Base-by-base conservation (phyloP, 441 rosid genomes). In the Mallotus japonicus region DNA sequence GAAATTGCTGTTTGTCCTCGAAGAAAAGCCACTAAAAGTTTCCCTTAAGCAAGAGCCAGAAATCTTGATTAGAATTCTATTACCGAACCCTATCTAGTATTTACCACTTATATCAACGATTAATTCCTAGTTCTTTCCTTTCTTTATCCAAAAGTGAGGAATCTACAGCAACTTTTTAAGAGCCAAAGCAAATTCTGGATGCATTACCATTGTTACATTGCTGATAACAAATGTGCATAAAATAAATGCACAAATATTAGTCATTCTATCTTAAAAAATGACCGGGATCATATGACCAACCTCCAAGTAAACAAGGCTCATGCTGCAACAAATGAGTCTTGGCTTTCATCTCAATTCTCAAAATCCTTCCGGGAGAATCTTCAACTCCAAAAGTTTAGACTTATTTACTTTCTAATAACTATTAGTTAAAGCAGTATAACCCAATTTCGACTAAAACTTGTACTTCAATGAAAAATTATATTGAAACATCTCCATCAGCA, bases 1-100 rank as follows among this genome's bases (percentile, higher is more conserved):
- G 74, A 34, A 62, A 71, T 51, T n/a, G 64, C 46, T 51, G 24
- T 24, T 61, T 71, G 15, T 62, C 32, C 40, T n/a, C n/a, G 13
- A 10, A 6, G 13, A 51, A 69, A 57, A 34, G 13, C 51, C 32
- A 63, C 8, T 3, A 4, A 49, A 34, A 19, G 28, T 62, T 59
- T 5, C 57, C 22, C 20, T 50, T 32, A 19, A 62, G 47, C 22
- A 37, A 70, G 32, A 50, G n/a, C 58, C 20, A 14, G 58, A n/a
- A 49, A 49, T 32, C 60, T 61, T 3, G 20, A 37, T 34, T 28
- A 12, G 9, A 16, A 20, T 69, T 57, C 19, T 40, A 40, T 51
- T 0, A 63, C 10, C 0, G 11, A 72, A 20, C 19, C 37, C 37
- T 42, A 46, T 20, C 50, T 5, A 15, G 13, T 17, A 40, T 10